These are phyloP conservation scores for Fistulinella staudtii DNA, from an alignment of 1,284 basidiomycete genomes.

Conservation along the genomic window DNA sequence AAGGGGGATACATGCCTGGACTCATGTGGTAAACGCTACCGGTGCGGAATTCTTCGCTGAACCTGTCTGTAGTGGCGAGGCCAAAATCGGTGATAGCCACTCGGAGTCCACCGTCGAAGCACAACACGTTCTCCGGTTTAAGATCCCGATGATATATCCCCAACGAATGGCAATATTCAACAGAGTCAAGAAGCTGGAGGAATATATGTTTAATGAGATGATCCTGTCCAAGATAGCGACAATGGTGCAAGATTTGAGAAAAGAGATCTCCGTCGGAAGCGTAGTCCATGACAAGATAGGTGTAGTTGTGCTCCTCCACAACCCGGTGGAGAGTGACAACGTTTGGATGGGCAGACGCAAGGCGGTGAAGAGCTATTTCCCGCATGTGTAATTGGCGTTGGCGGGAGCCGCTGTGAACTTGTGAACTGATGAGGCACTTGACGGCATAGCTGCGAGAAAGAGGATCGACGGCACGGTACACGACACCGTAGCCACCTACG, in stretches of 20 bases:
- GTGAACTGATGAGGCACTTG: slow-evolving; percentile 77
- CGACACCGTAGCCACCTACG: slow-evolving; percentile 93
- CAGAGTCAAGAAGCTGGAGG: slow-evolving; percentile 90
- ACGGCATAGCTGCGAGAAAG: slow-evolving; percentile 75
- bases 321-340: slow-evolving; percentile 90
- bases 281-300: slow-evolving; percentile 74
- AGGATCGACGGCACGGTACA: slow-evolving; percentile 80
- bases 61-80: slow-evolving; percentile 86
- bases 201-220: slow-evolving; percentile 83
- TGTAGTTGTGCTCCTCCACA: slow-evolving; percentile 68
- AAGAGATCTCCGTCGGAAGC: slow-evolving; percentile 90
- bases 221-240: slow-evolving; percentile 75
- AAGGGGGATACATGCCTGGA: slow-evolving; percentile 58
- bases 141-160: slow-evolving; percentile 97
- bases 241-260: slow-evolving; percentile 74
- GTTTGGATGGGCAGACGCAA: slow-evolving; percentile 82
- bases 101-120: slow-evolving; percentile 74
- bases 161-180: slow-evolving; percentile 83
- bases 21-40: slow-evolving; percentile 97
- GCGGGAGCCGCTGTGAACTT: slow-evolving; percentile 48
- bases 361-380: slow-evolving; percentile 82
- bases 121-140: slow-evolving; percentile 97
- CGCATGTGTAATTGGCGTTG: slow-evolving; percentile 74
- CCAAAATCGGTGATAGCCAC: slow-evolving; percentile 96
- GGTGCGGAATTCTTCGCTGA: slow-evolving; percentile 90